Evolutionary conservation across 345 rosid species (phyloP).

Genomic region (Psidium guajava): DNA sequence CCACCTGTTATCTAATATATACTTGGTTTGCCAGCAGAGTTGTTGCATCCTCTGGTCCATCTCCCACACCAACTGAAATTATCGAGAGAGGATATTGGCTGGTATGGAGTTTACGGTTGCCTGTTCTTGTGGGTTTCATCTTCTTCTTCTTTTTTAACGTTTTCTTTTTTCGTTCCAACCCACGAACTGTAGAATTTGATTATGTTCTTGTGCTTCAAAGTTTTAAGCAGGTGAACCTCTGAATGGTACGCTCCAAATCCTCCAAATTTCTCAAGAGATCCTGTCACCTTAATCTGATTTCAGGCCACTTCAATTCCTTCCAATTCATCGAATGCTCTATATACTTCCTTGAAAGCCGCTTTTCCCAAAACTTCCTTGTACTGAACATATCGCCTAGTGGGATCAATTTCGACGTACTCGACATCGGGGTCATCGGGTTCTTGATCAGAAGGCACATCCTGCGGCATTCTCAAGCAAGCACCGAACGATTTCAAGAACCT

Average conservation of each 20-base stretch:
- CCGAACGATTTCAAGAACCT: neutral
- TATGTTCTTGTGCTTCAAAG: conserved; percentile 85
- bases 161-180: conserved; percentile 65
- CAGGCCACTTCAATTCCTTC: conserved; percentile 99
- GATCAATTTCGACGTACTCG: conserved; percentile 76
- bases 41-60: conserved; percentile 89
- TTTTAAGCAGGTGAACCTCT: conserved; percentile 84
- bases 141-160: conserved; percentile 28
- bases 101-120: conserved; percentile 71
- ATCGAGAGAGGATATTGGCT: conserved; percentile 89
- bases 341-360: conserved; percentile 98
- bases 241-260: conserved; percentile 76
- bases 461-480: conserved; percentile 37
- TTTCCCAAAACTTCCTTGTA: conserved; percentile 82
- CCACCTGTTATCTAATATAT: too few relatives aligned
- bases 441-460: conserved; percentile 36
- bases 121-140: conserved; percentile 64
- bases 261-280: conserved; percentile 56
- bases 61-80: conserved; percentile 87
- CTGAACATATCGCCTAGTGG: conserved; percentile 86
- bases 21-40: too few relatives aligned
- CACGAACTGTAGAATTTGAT: conserved; percentile 78
- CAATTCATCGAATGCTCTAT: conserved; percentile 82
- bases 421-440: conserved; percentile 53
- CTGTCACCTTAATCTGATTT: conserved; percentile 76